Evolutionary conservation across 495 filamentous ascomycete genomes (phyloP).

Genomic region (Aspergillus bridgeri): DNA sequence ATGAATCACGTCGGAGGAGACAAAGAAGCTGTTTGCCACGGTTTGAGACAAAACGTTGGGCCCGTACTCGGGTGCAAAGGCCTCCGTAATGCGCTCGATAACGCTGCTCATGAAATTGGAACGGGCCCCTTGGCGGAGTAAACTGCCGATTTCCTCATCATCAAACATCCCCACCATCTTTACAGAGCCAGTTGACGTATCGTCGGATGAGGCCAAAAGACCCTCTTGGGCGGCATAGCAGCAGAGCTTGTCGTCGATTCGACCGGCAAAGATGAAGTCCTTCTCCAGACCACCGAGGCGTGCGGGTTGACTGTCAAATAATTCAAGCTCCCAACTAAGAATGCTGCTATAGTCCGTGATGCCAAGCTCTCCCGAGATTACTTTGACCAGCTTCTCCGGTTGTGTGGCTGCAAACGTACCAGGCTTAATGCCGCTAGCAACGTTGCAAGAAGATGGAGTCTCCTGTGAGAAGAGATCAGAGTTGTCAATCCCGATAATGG

Average conservation of each 20-base stretch:
- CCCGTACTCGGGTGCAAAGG: constrained; percentile 54
- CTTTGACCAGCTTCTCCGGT: constrained; percentile 75
- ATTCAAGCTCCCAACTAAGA: constrained; percentile 95
- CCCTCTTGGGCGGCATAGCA: constrained; percentile 88
- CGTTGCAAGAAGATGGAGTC: constrained; percentile 20
- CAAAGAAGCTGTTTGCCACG: constrained; percentile 87
- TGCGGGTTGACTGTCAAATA: constrained; percentile 88
- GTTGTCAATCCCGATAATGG: constrained; percentile 86
- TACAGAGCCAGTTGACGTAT: constrained; percentile 54
- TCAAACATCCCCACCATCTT: constrained; percentile 91
- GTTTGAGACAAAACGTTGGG: constrained; percentile 75
- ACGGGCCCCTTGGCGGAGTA: constrained; percentile 83
- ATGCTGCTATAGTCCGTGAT: constrained; percentile 68
- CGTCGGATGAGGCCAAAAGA: constrained; percentile 63
- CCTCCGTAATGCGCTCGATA: constrained; percentile 76
- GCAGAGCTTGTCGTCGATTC: constrained; percentile 97
- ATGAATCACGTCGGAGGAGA: constrained; percentile 91
- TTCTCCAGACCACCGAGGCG: constrained; percentile 81
- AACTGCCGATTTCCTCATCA: constrained; percentile 91
- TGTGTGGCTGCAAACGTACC: constrained; percentile 77
- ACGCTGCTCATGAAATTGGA: constrained; percentile 80
- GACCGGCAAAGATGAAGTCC: constrained; percentile 91
- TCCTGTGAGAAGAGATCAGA: constrained; percentile 48
- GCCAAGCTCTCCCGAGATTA: constrained; percentile 70
- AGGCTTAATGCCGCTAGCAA: constrained; percentile 30